A percentile compares a stretch with the other conserved stretches of the same genome.
Evolutionary conservation across 1,284 basidiomycete genomes (phyloP).

Genomic region (Cutaneotrichosporon sp.): DNA sequence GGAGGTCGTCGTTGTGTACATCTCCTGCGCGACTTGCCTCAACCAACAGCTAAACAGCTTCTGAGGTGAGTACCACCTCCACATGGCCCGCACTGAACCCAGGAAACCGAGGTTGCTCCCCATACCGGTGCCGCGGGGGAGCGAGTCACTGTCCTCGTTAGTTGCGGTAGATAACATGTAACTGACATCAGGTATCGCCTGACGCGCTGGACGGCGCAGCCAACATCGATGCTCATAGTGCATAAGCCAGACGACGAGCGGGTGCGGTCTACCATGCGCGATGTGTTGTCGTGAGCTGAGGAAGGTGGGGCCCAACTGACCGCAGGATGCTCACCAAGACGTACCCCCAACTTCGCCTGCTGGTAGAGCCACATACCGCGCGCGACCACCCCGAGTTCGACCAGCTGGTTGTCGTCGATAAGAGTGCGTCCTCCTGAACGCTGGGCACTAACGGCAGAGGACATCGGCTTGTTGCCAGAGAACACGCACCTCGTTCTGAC

Average conservation of each 20-base stretch:
- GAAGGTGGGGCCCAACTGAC: constrained; percentile 42
- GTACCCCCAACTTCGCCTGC: constrained; percentile 37
- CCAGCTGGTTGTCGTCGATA: constrained; percentile 36
- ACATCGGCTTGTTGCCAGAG: constrained; percentile 30
- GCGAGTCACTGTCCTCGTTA: neutral
- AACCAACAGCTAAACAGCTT: constrained; percentile 24
- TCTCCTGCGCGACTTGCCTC: constrained; percentile 33
- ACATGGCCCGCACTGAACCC: constrained; percentile 17
- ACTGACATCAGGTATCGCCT: constrained; percentile 31
- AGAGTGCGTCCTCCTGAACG: constrained; percentile 19
- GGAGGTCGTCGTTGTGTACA: constrained; percentile 25
- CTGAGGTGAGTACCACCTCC: constrained; percentile 26
- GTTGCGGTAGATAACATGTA: neutral
- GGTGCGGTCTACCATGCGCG: constrained; percentile 52
- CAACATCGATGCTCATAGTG: constrained; percentile 55
- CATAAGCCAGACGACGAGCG: constrained; percentile 56
- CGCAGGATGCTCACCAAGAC: constrained; percentile 32
- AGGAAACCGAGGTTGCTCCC: constrained; percentile 20
- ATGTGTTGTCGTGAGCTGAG: constrained; percentile 49
- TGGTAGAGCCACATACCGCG: constrained; percentile 48
- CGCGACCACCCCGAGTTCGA: constrained; percentile 38
- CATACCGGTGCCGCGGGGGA: constrained; percentile 1
- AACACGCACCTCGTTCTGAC: constrained; percentile 81
- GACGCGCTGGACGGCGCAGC: constrained; percentile 39
- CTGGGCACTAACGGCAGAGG: constrained; percentile 19